Conservation (phyloP, 805 yeast genomes). For the Hanseniaspora taiwanica region DNA sequence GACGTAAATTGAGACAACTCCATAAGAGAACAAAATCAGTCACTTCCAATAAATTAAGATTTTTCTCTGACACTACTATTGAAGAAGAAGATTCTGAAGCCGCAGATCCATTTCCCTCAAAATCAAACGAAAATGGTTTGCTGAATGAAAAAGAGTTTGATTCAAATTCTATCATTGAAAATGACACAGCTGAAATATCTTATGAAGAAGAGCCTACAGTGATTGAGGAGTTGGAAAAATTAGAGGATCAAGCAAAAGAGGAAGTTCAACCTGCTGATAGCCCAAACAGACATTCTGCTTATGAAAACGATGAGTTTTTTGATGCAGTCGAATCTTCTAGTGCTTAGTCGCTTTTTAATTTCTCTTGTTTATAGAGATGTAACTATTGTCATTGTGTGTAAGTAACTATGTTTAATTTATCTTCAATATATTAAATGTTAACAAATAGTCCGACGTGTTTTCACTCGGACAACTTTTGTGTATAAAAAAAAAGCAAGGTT, state of each 20-base stretch:
- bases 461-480: too few relatives aligned
- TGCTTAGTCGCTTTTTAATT: not conserved
- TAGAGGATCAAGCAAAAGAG: not conserved
- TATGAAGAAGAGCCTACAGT: not conserved
- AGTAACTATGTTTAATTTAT: too few relatives aligned
- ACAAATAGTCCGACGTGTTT: too few relatives aligned
- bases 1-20: constrained; percentile 18
- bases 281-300: not conserved
- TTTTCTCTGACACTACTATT: constrained; percentile 2
- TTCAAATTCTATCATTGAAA: too few relatives aligned
- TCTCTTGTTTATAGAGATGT: not conserved
- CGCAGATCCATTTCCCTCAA: not conserved
- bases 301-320: constrained; percentile 6
- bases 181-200: too few relatives aligned
- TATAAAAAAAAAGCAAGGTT: too few relatives aligned
- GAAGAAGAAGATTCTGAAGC: not conserved
- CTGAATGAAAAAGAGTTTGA: too few relatives aligned
- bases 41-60: constrained; percentile 2
- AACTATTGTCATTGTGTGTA: too few relatives aligned
- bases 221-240: not conserved
- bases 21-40: constrained; percentile 11
- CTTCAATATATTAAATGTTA: too few relatives aligned
- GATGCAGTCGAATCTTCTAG: constrained; percentile 4
- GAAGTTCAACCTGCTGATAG: not conserved
- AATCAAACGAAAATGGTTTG: not conserved